Conservation (phyloP, 2,329 filamentous ascomycete genomes). For the Esteya vermicola region DNA sequence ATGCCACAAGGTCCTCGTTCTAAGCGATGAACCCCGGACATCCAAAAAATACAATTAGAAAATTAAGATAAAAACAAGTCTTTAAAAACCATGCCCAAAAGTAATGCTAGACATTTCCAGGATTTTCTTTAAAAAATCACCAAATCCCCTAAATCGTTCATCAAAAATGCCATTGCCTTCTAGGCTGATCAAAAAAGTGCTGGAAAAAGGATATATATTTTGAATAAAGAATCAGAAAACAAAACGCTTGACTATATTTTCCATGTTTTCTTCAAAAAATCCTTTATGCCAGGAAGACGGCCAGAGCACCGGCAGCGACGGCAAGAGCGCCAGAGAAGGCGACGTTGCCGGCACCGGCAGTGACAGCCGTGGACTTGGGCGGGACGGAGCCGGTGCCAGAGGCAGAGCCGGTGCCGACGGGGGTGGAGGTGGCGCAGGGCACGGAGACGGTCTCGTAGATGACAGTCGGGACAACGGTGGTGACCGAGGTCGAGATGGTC, state of each 20-base stretch:
- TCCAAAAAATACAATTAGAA: no score
- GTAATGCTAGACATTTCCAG: neutral
- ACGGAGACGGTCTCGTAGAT: constrained; percentile 33
- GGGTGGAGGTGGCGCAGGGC: constrained; percentile 22
- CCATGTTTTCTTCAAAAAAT: no score
- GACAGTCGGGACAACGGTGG: constrained; percentile 39
- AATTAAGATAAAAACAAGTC: constrained; percentile 16
- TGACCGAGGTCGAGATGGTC: constrained; percentile 40
- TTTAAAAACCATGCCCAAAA: neutral
- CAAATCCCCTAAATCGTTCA: neutral
- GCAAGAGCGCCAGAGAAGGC: constrained; percentile 39
- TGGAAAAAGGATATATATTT: no score
- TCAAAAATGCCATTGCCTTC: constrained; percentile 19
- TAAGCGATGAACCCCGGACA: no score
- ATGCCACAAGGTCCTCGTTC: no score
- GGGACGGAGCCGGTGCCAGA: neutral
- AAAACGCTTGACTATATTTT: no score
- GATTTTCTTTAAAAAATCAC: neutral
- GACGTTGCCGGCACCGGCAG: constrained; percentile 37
- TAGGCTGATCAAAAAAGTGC: constrained; percentile 21
- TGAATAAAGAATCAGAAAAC: no score
- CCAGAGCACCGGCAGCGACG: constrained; percentile 38
- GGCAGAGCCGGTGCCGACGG: constrained; percentile 12
- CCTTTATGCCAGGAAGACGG: constrained; percentile 39
- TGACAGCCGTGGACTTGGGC: constrained; percentile 21